phyloP scores from a whole-genome alignment of 495 filamentous ascomycete genomes.

The Jackrogersella minutella region DNA sequence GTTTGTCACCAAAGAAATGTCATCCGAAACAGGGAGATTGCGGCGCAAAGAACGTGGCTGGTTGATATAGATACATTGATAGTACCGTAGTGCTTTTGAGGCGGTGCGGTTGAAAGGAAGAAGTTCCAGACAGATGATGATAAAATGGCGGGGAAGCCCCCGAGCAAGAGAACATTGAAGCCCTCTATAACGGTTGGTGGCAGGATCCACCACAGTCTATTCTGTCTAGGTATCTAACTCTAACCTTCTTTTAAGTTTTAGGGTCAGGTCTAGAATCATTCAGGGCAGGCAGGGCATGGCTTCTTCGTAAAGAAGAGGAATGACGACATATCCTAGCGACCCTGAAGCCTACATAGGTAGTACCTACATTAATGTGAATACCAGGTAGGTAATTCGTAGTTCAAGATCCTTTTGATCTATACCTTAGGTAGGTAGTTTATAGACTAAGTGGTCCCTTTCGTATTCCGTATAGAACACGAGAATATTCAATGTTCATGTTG shows the following conservation, averaged over 20 bases:
- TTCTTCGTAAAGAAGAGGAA: constrained; percentile 6
- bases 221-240: neutral
- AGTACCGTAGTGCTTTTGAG: too few relatives aligned
- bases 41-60: neutral
- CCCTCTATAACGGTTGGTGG: neutral
- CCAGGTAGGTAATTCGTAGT: too few relatives aligned
- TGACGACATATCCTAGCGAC: constrained; percentile 5
- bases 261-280: constrained; percentile 16
- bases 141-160: constrained; percentile 5
- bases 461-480: neutral
- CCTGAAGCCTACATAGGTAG: neutral
- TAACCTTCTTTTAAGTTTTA: neutral
- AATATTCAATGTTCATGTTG: neutral
- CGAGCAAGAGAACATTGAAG: neutral
- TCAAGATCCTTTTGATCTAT: too few relatives aligned
- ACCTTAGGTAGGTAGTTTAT: too few relatives aligned
- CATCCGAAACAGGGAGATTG: neutral
- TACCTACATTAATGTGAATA: too few relatives aligned
- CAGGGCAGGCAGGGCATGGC: constrained; percentile 10
- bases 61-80: neutral
- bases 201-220: neutral
- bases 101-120: neutral
- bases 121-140: neutral
- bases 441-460: neutral
- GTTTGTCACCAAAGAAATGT: neutral